These are phyloP conservation scores for Colletotrichum sp. DNA, from an alignment of 2,329 filamentous ascomycete species.

Conservation along the genomic window DNA sequence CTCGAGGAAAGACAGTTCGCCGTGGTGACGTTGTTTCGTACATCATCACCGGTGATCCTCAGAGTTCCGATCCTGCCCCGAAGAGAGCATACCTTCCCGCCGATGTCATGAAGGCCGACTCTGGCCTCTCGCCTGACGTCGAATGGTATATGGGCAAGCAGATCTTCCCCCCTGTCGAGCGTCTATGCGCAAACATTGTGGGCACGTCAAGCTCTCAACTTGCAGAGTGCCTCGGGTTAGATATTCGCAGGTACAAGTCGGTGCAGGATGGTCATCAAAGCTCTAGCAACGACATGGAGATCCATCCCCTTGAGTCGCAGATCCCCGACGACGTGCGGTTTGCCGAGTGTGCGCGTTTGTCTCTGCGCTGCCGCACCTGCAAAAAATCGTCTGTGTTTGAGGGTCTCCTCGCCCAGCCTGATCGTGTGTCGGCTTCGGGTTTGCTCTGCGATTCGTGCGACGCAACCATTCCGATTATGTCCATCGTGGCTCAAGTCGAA, in stretches of 20 bases:
- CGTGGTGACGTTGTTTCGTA: slow-evolving; percentile 97
- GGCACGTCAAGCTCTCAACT: slow-evolving; percentile 91
- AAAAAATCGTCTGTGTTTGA: slow-evolving; percentile 76
- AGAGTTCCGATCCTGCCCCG: slow-evolving; percentile 72
- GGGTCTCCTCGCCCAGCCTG: slow-evolving; percentile 67
- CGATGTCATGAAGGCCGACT: slow-evolving; percentile 81
- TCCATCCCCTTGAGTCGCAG: slow-evolving; percentile 92
- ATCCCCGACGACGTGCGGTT: slow-evolving; percentile 93
- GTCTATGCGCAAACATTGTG: slow-evolving; percentile 93
- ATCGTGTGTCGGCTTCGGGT: slow-evolving; percentile 74
- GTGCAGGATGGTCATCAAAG: slow-evolving; percentile 50
- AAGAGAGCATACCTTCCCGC: slow-evolving; percentile 89
- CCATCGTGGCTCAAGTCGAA: slow-evolving; percentile 86
- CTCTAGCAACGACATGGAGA: slow-evolving; percentile 66
- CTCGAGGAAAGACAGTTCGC: slow-evolving; percentile 84
- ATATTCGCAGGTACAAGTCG: slow-evolving; percentile 80
- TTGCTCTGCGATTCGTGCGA: slow-evolving; percentile 74
- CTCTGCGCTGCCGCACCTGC: slow-evolving; percentile 83
- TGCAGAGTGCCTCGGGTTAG: slow-evolving; percentile 91
- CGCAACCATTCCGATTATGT: slow-evolving; percentile 69
- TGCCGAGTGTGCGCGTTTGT: slow-evolving; percentile 77
- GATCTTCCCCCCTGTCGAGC: slow-evolving; percentile 96
- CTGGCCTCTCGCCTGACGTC: slow-evolving; percentile 82
- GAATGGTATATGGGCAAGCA: slow-evolving; percentile 99
- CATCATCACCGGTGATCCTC: slow-evolving; percentile 81